phyloP scores from a whole-genome alignment of 1,139 yeast species.

The Sugiyamaella pinicola region DNA sequence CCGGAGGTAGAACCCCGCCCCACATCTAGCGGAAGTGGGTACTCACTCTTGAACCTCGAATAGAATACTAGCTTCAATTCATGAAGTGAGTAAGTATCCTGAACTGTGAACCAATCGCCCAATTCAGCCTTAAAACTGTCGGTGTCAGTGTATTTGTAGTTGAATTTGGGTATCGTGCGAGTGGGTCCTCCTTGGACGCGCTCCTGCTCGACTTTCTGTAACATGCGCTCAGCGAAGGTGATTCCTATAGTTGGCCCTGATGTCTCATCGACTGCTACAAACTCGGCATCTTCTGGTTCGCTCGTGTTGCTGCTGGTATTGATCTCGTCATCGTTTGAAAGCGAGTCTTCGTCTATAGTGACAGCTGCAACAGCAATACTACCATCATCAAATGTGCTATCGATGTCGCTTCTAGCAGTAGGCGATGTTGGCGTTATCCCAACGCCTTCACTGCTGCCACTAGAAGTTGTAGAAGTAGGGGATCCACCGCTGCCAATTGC shows the following conservation, averaged over 20 bases:
- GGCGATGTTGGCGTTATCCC: conserved; percentile 2
- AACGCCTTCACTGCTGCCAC: neutral
- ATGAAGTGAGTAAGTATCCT: conserved; percentile 38
- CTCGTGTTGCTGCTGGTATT: conserved; percentile 17
- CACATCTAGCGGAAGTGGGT: neutral
- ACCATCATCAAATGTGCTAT: conserved; percentile 16
- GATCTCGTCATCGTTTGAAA: conserved; percentile 14
- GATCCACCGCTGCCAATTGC: neutral
- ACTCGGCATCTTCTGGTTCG: conserved; percentile 25
- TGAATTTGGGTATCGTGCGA: conserved; percentile 33
- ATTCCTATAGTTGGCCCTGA: conserved; percentile 24
- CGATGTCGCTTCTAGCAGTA: neutral
- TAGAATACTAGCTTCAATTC: conserved; percentile 29
- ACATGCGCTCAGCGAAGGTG: conserved; percentile 30
- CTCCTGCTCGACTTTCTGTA: conserved; percentile 30
- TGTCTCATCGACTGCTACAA: conserved; percentile 33
- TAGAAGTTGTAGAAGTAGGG: neutral
- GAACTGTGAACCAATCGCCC: conserved; percentile 43
- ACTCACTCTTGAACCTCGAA: conserved; percentile 19
- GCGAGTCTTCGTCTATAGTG: conserved; percentile 8
- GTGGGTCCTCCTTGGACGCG: conserved; percentile 12
- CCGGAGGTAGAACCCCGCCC: neutral
- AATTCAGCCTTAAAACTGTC: conserved; percentile 36
- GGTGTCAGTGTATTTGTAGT: conserved; percentile 35
- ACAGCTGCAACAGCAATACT: conserved; percentile 23